Base-by-base conservation (phyloP, 2,329 filamentous ascomycete genomes). In the Cordyceps javanica region DNA sequence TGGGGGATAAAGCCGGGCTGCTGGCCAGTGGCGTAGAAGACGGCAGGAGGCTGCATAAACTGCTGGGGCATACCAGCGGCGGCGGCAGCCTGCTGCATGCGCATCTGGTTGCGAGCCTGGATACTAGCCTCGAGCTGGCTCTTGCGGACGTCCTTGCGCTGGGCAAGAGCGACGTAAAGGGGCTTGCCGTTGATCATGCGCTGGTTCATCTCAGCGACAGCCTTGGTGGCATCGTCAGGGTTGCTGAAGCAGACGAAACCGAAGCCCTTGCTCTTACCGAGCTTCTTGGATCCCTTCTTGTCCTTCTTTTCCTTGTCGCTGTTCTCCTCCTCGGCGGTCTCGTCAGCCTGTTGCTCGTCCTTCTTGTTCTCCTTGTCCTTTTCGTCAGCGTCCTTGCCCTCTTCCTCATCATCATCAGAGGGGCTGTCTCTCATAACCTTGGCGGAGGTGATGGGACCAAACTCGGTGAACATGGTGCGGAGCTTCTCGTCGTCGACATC, bases 161-260 rank as follows among this genome's bases (percentile, higher is more conserved):
- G 94, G 63, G 94, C 94, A 64, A 99, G 85, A 67, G 94, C 94
- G 69, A 99, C 94, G 72, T 99, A 99, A 61, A 99, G 83, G 59
- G 94, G 94, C 86, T 99, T 99, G 79, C 84, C 85, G 74, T 92
- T 89, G 66, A 97, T 82, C 94, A 99, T 99, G 76, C 94, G 91
- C 82, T 97, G 93, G 82, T 99, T 99, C 91, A 97, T 97, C 77
- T 99, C 94, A 61, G 92, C 91, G 63, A 99, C 93, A 64, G 94
- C 94, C 86, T 97, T 97, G 78, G 93, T 97, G 64, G 94, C 94
- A 75, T 99, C 94, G 69, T 99, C 94, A 60, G 94, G 92, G 82
- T 96, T 97, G 84, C 90, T 94, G 82, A 99, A 99, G 89, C 94
- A 99, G 71, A 99, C 94, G 75, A 99, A 99, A 68, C 94, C 94